Evolutionary conservation across 116 monocot genomes (phyloP).

Genomic region (Zostera marina): DNA sequence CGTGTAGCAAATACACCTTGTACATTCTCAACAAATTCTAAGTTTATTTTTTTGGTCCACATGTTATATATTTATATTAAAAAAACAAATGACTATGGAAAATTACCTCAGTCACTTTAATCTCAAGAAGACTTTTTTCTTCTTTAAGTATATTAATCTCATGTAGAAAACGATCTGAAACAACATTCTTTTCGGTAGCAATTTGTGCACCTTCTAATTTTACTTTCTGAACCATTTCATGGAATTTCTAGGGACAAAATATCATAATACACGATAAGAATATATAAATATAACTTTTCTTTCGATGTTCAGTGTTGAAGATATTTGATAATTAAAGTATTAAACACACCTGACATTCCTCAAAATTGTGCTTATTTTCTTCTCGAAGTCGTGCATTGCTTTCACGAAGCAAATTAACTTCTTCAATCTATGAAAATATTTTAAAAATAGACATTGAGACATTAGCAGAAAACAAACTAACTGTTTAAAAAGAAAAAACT

Average conservation of each 20-base stretch:
- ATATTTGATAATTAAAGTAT: not conserved
- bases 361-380: conserved; percentile 94
- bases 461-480: not conserved
- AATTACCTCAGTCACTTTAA: conserved; percentile 51
- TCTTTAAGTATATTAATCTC: conserved; percentile 29
- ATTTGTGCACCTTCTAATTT: conserved; percentile 49
- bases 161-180: conserved; percentile 33
- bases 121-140: conserved; percentile 41
- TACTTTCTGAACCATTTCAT: conserved; percentile 45
- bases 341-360: conserved; percentile 64
- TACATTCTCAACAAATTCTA: too few species aligned
- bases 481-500: not conserved
- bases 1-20: too few species aligned
- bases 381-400: conserved; percentile 86
- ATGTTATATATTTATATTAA: too few species aligned
- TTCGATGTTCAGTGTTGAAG: not conserved
- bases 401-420: conserved; percentile 92
- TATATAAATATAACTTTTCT: not conserved
- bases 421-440: conserved; percentile 46
- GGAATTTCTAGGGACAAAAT: conserved; percentile 44
- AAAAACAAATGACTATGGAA: not conserved
- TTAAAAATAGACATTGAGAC: not conserved
- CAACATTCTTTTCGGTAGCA: conserved; percentile 33
- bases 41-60: too few species aligned
- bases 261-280: not conserved